Evolutionary conservation across 805 yeast species (phyloP).

Genomic region (Monosporozyma servazzii): DNA sequence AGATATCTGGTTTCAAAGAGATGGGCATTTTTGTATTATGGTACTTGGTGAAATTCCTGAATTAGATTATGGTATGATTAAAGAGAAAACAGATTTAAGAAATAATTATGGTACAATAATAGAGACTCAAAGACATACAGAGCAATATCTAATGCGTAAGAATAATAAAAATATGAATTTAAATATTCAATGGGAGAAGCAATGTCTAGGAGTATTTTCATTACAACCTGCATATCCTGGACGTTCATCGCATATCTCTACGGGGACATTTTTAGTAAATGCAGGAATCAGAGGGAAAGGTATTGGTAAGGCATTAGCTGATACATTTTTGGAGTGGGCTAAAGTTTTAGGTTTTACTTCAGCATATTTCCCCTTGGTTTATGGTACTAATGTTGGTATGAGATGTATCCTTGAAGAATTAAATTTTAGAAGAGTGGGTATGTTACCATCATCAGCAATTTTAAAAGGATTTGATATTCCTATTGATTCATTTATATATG

Average conservation of each 20-base stretch:
- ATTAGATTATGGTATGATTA: constrained; percentile 30
- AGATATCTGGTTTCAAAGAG: constrained; percentile 63
- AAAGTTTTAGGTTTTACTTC: constrained; percentile 81
- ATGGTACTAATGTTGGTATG: constrained; percentile 80
- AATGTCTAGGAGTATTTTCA: constrained; percentile 80
- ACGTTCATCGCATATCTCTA: constrained; percentile 84
- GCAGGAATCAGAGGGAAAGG: constrained; percentile 91
- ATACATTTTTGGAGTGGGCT: constrained; percentile 85
- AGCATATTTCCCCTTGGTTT: constrained; percentile 74
- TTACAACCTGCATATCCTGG: constrained; percentile 90
- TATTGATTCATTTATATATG: constrained; percentile 81
- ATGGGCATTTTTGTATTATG: constrained; percentile 47
- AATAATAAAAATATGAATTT: constrained; percentile 21
- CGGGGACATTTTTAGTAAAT: constrained; percentile 80
- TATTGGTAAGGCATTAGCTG: constrained; percentile 76
- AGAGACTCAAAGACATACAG: constrained; percentile 10
- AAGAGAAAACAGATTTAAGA: constrained; percentile 12
- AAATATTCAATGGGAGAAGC: constrained; percentile 77
- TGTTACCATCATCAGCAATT: constrained; percentile 80
- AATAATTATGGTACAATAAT: constrained; percentile 16
- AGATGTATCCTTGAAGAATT: constrained; percentile 67
- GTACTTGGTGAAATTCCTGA: constrained; percentile 65
- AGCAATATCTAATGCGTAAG: constrained; percentile 21
- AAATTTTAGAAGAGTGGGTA: constrained; percentile 70
- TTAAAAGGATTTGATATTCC: constrained; percentile 76